phyloP scores from a whole-genome alignment of 345 rosid species.

The Eucalyptus victrix region DNA sequence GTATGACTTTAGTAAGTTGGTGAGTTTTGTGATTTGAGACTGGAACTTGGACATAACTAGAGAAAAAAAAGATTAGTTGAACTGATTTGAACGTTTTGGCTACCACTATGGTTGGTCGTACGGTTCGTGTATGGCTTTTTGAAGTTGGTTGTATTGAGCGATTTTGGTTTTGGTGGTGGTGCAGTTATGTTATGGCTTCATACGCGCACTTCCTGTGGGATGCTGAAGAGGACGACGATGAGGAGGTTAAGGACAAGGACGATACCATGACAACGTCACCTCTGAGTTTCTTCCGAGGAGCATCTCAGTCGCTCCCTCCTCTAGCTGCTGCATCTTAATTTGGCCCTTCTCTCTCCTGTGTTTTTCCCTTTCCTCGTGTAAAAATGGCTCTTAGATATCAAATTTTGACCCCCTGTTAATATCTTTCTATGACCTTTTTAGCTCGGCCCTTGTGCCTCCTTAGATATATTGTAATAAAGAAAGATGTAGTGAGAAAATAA shows the following conservation, averaged over 20 bases:
- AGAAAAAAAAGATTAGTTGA: neutral
- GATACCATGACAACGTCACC: neutral
- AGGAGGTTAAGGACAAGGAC: neutral
- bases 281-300: conserved; percentile 20
- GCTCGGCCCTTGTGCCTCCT: neutral
- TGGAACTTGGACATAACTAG: neutral
- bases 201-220: conserved; percentile 92
- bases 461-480: neutral
- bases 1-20: neutral
- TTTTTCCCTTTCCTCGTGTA: neutral
- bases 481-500: neutral
- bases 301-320: conserved; percentile 8
- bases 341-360: neutral
- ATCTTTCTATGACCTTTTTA: neutral
- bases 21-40: neutral
- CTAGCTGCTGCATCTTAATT: conserved; percentile 50
- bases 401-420: conserved; percentile 1
- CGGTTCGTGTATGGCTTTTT: neutral
- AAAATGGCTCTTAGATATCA: neutral
- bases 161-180: conserved; percentile 4
- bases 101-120: neutral
- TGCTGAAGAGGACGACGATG: conserved; percentile 40
- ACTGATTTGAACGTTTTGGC: neutral
- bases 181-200: conserved; percentile 79
- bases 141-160: neutral